Base-by-base conservation (phyloP, 129 eudicot species). In the Silybum marianum region DNA sequence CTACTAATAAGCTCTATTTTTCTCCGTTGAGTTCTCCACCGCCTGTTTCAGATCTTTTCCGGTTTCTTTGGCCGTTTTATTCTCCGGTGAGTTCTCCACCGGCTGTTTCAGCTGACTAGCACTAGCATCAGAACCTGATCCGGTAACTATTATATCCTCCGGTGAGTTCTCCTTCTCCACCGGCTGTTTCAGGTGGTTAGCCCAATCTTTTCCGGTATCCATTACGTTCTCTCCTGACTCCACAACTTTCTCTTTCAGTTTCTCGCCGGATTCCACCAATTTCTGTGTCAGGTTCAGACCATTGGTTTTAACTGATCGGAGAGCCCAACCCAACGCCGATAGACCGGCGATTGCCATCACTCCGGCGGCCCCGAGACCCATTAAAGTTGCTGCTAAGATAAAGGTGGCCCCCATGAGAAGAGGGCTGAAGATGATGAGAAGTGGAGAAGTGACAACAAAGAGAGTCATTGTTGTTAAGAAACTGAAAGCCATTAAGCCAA, bases 401-500 rank as follows among this genome's bases (percentile, higher is more conserved):
- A 79, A 78, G 2, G 67, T 79, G 0, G 91, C 91, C 1, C 86
- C 91, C 30, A 80, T 12, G 10, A 88, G 23, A 12, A 88, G 30
- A 16, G 91, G 91, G 63, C 88, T 88, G 74, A 85, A 88, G 21
- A 88, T 71, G 8, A 88, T 18, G 0, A 88, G 78, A 8, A 85
- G 85, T 22, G 91, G 88, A 9, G 88, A 85, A 10, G 77, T 67
- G 21, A 85, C 46, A 0, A 85, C 71, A 62, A 88, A 69, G 2
- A 84, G 71, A 14, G 80, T 34, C 83, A 79, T 75, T 13, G 91
- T 69, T 9, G 86, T 66, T 22, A 85, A 14, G 81, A 84, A 88
- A 71, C 78, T 82, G 12, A 88, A 79, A 4, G 84, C 82, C 88
- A 71, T 82, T n/a, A 88, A 0, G 7, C 79, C 82, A 13, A 88